These are phyloP conservation scores for Colletotrichum coccodes DNA, from an alignment of 2,329 filamentous ascomycete genomes.

Conservation along the genomic window DNA sequence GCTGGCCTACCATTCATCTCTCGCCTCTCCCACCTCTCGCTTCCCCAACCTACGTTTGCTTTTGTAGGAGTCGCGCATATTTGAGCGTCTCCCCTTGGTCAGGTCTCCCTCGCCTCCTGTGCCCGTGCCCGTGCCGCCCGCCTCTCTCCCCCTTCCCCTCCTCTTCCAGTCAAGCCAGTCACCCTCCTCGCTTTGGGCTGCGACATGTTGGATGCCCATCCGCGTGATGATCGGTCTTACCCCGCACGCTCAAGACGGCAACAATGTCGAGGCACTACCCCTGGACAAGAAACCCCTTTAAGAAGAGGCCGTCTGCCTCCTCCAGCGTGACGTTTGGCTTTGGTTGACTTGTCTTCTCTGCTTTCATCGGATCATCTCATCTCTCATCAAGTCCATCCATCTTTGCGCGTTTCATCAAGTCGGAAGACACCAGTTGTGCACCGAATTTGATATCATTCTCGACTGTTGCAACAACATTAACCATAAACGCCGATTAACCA, in stretches of 20 bases:
- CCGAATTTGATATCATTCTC: not conserved
- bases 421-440: not conserved
- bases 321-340: not conserved
- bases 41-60: not conserved
- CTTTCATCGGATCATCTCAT: conserved; percentile 12
- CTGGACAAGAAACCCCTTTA: conserved; percentile 27
- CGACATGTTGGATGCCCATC: conserved; percentile 25
- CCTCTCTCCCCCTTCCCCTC: not conserved
- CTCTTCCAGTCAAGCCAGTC: not conserved
- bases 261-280: conserved; percentile 23
- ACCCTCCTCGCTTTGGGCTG: not conserved
- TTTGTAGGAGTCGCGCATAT: not conserved
- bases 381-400: not conserved
- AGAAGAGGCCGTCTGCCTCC: conserved; percentile 21
- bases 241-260: conserved; percentile 31
- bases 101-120: not conserved
- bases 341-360: not conserved
- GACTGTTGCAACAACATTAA: not conserved
- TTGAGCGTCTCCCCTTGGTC: conserved; percentile 1
- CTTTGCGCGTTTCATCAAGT: not conserved
- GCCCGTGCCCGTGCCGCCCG: not conserved
- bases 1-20: not conserved
- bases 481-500: not conserved
- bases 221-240: conserved; percentile 34
- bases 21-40: not conserved